These are phyloP conservation scores for Geranomyces michiganensis DNA, from an alignment of 192 early-diverging fungal genomes.

Conservation along the genomic window DNA sequence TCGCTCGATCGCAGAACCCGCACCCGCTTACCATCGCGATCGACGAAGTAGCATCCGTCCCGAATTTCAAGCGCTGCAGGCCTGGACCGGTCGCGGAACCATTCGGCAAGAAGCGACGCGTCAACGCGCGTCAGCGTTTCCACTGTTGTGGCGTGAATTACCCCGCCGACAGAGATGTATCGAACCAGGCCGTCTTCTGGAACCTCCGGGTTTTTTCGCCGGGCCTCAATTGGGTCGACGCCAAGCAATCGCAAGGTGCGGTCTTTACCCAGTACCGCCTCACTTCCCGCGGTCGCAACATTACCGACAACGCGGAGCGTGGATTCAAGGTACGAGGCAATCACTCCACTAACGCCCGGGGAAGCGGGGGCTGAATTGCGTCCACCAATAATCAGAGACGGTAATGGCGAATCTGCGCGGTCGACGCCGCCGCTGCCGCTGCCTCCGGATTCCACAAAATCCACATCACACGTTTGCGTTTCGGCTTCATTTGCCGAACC, in stretches of 20 bases:
- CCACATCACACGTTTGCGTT: slow-evolving; percentile 10
- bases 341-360: neutral
- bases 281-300: slow-evolving; percentile 16
- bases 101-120: slow-evolving; percentile 33
- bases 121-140: slow-evolving; percentile 38
- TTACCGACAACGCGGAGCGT: slow-evolving; percentile 20
- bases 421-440: neutral
- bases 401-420: neutral
- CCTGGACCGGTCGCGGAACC: slow-evolving; percentile 25
- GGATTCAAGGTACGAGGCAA: slow-evolving; percentile 15
- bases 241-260: slow-evolving; percentile 20
- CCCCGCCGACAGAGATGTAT: slow-evolving; percentile 42
- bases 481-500: slow-evolving; percentile 9
- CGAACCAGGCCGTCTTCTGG: slow-evolving; percentile 19
- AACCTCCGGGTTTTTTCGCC: neutral
- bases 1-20: neutral
- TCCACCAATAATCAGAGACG: neutral
- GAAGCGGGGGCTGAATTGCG: neutral
- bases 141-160: slow-evolving; percentile 40
- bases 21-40: slow-evolving; percentile 44
- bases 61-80: slow-evolving; percentile 31
- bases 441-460: neutral
- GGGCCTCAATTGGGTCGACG: slow-evolving; percentile 26
- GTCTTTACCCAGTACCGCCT: slow-evolving; percentile 27
- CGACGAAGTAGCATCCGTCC: slow-evolving; percentile 45